Evolutionary conservation across 2,329 filamentous ascomycete genomes (phyloP), one percentile per base, ranked within the genome.

Genomic region (Cladosporium halotolerans): DNA sequence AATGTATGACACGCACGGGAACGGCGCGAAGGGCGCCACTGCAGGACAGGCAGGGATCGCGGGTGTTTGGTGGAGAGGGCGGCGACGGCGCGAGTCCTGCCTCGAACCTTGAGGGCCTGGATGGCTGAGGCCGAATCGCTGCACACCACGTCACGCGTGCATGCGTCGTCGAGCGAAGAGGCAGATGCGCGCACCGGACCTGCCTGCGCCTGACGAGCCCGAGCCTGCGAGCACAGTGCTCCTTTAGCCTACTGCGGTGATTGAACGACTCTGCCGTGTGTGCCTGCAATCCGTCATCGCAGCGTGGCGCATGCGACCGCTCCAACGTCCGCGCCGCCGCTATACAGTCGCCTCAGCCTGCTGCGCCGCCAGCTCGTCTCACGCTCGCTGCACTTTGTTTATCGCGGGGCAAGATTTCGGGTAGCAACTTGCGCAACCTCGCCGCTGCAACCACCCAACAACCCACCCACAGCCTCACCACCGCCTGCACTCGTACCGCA

Each of bases 101-200:
- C 23, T 28, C 23, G 23, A 28, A 28, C 5, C 23, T 28, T 4
- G 23, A 5, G 23, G 23, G 23, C 23, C 3, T 28, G 23, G 23
- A 7, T 28, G 23, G 23, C 23, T 28, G 23, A 28, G 23, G 31
- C 11, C 45, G 28, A 47, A 47, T 47, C 7, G 18, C 7, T 39
- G 7, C 33, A 13, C 18, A 19, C 18, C 45, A 47, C 45, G 45
- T 47, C 45, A 47, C 45, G 45, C 33, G 45, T 47, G 16, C 45
- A 47, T 23, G 34, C 34, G 23, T 7, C 23, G 23, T 28, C 4
- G 23, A 28, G 23, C 23, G 23, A 28, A 7, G 23, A 28, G 23
- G 23, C 23, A 43, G 18, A 28, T 38, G 14, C 32, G 9, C n/a
- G 44, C 44, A 33, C 28, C 31, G 45, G 45, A 47, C 45, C 45